Evolutionary conservation across 345 rosid species (phyloP).

Genomic region (Lumnitzera racemosa): DNA sequence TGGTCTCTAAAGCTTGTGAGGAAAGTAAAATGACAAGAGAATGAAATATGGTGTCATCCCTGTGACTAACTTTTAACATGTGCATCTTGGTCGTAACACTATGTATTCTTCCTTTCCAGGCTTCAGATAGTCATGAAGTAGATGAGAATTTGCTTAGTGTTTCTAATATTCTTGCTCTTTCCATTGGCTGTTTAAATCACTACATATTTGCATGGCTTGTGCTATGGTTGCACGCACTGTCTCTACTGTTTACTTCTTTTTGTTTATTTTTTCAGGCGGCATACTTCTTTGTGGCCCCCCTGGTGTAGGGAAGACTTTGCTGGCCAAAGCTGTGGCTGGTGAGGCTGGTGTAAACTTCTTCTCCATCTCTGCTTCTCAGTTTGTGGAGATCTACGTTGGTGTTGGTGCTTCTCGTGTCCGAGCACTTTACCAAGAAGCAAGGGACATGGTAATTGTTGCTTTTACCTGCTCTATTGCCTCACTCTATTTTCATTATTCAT

Average conservation of each 20-base stretch:
- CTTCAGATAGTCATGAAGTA: too few species aligned
- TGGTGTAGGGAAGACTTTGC: constrained; percentile 88
- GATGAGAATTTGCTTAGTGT: too few species aligned
- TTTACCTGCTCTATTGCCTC: constrained; percentile 5
- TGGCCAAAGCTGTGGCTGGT: constrained; percentile 98
- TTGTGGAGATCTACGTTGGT: constrained; percentile 94
- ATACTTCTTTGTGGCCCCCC: constrained; percentile 95
- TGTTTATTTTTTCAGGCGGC: constrained; percentile 52
- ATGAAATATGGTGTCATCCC: too few species aligned
- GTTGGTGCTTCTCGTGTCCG: constrained; percentile 96
- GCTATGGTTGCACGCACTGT: too few species aligned
- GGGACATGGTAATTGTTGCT: constrained; percentile 49
- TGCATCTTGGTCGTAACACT: too few species aligned
- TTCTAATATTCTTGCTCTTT: too few species aligned
- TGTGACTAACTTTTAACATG: too few species aligned
- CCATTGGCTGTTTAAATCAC: too few species aligned
- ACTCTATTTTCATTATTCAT: background rate
- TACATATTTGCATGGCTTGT: too few species aligned
- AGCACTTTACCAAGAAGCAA: constrained; percentile 89
- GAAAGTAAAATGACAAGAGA: too few species aligned
- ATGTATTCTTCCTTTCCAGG: too few species aligned
- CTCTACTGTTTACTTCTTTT: background rate
- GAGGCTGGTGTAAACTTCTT: constrained; percentile 97
- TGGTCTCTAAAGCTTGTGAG: too few species aligned
- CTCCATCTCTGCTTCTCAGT: constrained; percentile 95